Evolutionary conservation across 2,329 filamentous ascomycete genomes (phyloP).

Genomic region (Orbilia oligospora): DNA sequence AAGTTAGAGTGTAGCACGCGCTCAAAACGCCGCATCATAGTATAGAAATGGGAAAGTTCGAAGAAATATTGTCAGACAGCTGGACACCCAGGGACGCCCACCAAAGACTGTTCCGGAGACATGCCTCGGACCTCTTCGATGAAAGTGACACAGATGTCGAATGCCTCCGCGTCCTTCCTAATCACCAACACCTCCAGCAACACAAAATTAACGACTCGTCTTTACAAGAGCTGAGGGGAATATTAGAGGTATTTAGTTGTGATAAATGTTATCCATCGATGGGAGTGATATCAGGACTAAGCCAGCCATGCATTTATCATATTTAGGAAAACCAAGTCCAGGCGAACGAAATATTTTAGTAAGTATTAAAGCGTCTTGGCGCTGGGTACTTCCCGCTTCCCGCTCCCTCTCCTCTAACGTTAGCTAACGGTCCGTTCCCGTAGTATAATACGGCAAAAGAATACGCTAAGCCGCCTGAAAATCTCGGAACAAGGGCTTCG

Average conservation of each 20-base stretch:
- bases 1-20: not conserved
- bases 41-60: not conserved
- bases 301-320: too few relatives aligned
- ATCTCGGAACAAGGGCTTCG: slow-evolving; percentile 29
- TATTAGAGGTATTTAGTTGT: slow-evolving; percentile 27
- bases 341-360: slow-evolving; percentile 35
- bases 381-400: too few relatives aligned
- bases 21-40: not conserved
- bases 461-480: slow-evolving; percentile 32
- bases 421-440: too few relatives aligned
- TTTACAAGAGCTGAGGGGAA: not conserved
- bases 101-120: slow-evolving; percentile 20
- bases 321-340: slow-evolving; percentile 27
- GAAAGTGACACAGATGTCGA: slow-evolving; percentile 27
- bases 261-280: not conserved
- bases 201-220: slow-evolving; percentile 12
- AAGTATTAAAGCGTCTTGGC: not conserved
- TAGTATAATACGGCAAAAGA: slow-evolving; percentile 45
- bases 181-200: not conserved
- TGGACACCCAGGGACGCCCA: slow-evolving; percentile 5
- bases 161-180: slow-evolving; percentile 21
- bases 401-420: too few relatives aligned
- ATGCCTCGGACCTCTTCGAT: slow-evolving; percentile 27
- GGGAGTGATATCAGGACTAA: too few relatives aligned
- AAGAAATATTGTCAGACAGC: not conserved